phyloP scores from a whole-genome alignment of 768 basidiomycete species.

The Mycena albidolilacea region DNA sequence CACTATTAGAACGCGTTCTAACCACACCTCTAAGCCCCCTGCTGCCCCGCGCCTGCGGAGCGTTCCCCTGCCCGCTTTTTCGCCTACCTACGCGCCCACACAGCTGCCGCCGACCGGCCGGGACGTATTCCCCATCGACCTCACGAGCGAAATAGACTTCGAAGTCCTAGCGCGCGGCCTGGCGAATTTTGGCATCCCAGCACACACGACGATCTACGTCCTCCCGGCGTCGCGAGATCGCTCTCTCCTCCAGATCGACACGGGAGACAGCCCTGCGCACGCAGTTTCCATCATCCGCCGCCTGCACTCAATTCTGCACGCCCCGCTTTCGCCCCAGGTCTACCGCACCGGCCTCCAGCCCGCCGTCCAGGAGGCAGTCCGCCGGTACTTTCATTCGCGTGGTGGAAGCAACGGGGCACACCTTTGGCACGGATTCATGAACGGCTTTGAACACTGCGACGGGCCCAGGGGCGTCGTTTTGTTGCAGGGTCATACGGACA shows the following conservation, averaged over 20 bases:
- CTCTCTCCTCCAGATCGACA: conserved; percentile 16
- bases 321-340: conserved; percentile 11
- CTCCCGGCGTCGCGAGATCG: conserved; percentile 4
- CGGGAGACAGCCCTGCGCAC: not conserved
- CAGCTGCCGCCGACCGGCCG: not conserved
- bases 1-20: not conserved
- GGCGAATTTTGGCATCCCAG: not conserved
- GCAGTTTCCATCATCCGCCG: conserved; percentile 22
- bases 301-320: conserved; percentile 17
- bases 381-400: conserved; percentile 13
- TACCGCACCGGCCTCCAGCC: conserved; percentile 5
- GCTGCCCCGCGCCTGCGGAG: conserved; percentile 10
- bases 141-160: conserved; percentile 28
- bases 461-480: conserved; percentile 28
- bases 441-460: not conserved
- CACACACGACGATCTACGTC: conserved; percentile 19
- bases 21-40: conserved; percentile 19
- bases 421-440: conserved; percentile 26
- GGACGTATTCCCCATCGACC: conserved; percentile 27
- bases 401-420: not conserved
- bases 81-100: not conserved
- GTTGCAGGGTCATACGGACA: conserved; percentile 11
- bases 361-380: conserved; percentile 6
- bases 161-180: not conserved
- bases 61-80: conserved; percentile 19